Percentiles rank a stretch among this genome's conserved stretches.
phyloP scores from a whole-genome alignment of 352 stramenopile genomes.

The Pythium dissotocum region DNA sequence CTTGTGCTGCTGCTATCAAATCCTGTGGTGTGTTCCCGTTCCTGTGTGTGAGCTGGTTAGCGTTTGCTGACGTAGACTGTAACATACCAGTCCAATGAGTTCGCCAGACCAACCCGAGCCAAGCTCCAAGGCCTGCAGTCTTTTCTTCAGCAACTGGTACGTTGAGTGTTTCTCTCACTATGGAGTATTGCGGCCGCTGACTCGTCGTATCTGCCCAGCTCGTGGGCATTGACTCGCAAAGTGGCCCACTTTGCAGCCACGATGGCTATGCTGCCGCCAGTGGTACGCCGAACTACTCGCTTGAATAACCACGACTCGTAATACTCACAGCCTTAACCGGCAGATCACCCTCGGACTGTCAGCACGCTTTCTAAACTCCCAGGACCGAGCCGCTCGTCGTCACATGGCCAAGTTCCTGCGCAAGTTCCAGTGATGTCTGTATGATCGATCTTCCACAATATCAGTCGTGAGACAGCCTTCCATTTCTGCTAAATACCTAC shows the following conservation, averaged over 20 bases:
- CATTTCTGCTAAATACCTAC: not conserved
- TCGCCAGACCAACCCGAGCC: constrained; percentile 18
- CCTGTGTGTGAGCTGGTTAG: not conserved
- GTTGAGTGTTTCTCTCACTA: not conserved
- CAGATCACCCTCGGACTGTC: constrained; percentile 20
- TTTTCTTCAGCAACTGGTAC: constrained; percentile 39
- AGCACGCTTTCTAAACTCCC: constrained; percentile 5
- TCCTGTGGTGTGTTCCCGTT: constrained; percentile 31
- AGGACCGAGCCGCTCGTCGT: constrained; percentile 16
- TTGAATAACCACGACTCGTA: not conserved
- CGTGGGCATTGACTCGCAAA: constrained; percentile 24
- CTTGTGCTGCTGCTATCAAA: constrained; percentile 39
- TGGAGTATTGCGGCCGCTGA: not conserved
- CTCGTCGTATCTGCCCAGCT: not conserved
- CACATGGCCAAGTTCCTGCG: constrained; percentile 21
- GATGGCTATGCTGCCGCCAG: constrained; percentile 16
- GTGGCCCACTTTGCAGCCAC: constrained; percentile 24
- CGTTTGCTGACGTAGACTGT: not conserved
- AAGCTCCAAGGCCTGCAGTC: constrained; percentile 28
- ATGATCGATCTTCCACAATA: not conserved
- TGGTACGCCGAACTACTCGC: constrained; percentile 6
- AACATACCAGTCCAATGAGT: constrained; percentile 23
- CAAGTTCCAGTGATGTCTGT: constrained; percentile 5
- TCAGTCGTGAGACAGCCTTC: not conserved
- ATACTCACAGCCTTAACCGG: not conserved